These are phyloP conservation scores for Linaria vulgaris DNA, from an alignment of 257 asterid genomes.

Conservation along the genomic window DNA sequence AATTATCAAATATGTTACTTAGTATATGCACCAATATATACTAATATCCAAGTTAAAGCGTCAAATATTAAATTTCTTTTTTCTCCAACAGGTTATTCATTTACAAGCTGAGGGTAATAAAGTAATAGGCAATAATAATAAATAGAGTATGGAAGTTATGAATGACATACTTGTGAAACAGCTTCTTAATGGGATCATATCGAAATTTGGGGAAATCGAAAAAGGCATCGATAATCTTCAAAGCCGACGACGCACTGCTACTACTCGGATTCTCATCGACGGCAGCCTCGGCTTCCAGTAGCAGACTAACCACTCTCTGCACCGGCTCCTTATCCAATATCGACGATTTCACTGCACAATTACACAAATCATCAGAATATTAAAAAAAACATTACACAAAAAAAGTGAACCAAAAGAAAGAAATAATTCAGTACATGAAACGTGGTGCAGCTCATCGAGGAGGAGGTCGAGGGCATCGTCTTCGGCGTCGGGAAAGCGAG, in stretches of 20 bases:
- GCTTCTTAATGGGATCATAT: conserved; percentile 74
- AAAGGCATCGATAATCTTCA: conserved; percentile 73
- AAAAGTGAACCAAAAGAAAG: too few species aligned
- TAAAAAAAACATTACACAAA: background rate
- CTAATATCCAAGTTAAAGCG: too few species aligned
- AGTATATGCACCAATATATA: too few species aligned
- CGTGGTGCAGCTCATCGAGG: conserved; percentile 70
- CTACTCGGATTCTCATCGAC: conserved; percentile 53
- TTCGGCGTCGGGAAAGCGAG: conserved; percentile 54
- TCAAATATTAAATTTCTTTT: background rate
- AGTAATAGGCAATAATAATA: too few species aligned
- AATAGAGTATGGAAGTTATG: too few species aligned
- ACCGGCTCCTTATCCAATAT: conserved; percentile 77
- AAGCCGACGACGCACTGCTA: conserved; percentile 47
- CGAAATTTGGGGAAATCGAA: conserved; percentile 70
- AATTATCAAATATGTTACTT: too few species aligned
- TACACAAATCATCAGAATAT: too few species aligned
- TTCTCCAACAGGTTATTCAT: conserved; percentile 1
- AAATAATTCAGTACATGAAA: background rate
- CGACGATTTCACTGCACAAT: conserved; percentile 74
- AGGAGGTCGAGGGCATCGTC: conserved; percentile 79
- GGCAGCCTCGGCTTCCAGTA: conserved; percentile 63
- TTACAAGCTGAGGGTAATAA: too few species aligned
- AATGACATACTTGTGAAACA: conserved; percentile 58
- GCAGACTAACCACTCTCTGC: conserved; percentile 48